A percentile compares a stretch with the other conserved stretches of the same genome.
phyloP scores from a whole-genome alignment of 768 basidiomycete genomes.

The Amanita thiersii region DNA sequence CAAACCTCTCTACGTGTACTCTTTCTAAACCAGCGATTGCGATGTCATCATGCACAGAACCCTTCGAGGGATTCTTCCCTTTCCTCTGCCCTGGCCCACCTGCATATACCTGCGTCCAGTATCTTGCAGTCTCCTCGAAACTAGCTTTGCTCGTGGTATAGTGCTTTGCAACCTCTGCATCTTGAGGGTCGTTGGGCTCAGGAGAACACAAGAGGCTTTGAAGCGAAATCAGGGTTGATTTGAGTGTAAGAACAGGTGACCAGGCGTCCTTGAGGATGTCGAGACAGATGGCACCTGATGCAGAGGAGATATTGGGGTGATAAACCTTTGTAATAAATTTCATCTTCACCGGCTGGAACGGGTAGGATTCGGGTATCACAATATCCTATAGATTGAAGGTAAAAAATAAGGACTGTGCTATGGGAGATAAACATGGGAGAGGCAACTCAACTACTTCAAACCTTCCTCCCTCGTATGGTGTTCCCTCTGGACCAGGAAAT shows the following conservation, averaged over 20 bases:
- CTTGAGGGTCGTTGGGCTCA: constrained; percentile 94
- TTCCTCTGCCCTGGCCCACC: constrained; percentile 51
- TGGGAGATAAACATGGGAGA: constrained; percentile 7
- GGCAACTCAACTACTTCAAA: constrained; percentile 79
- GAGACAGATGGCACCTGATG: constrained; percentile 91
- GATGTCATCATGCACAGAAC: constrained; percentile 43
- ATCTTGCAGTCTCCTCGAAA: constrained; percentile 88
- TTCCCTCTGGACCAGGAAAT: constrained; percentile 87
- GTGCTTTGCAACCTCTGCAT: constrained; percentile 97
- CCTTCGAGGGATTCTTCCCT: constrained; percentile 37
- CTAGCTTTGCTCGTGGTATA: constrained; percentile 81
- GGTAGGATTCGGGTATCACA: constrained; percentile 84
- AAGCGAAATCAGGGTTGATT: constrained; percentile 91
- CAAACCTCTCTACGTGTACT: constrained; percentile 80
- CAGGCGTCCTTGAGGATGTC: constrained; percentile 88
- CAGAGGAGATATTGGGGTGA: constrained; percentile 93
- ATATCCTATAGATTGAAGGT: constrained; percentile 57
- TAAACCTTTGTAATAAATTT: constrained; percentile 96
- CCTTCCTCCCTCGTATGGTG: constrained; percentile 87
- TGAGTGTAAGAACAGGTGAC: constrained; percentile 92
- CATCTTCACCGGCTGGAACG: constrained; percentile 95
- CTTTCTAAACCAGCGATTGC: constrained; percentile 78
- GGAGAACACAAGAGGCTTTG: constrained; percentile 91
- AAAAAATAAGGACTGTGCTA: constrained; percentile 5
- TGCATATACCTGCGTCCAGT: constrained; percentile 93